phyloP scores from a whole-genome alignment of 2,329 filamentous ascomycete genomes.

The Onygenales sp. region DNA sequence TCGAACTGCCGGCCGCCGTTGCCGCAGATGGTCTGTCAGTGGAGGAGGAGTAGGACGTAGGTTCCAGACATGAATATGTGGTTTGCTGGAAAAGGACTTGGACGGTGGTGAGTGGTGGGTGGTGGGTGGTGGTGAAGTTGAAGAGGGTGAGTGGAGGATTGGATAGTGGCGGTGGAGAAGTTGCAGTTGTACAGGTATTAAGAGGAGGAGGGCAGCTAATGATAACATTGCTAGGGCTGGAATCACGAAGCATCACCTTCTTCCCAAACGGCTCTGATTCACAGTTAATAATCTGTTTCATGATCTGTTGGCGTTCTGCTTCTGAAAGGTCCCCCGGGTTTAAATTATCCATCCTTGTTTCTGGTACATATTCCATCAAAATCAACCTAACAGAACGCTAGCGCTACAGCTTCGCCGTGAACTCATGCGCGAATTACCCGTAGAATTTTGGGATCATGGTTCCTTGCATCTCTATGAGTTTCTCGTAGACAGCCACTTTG shows the following conservation, averaged over 20 bases:
- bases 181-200: too few relatives aligned
- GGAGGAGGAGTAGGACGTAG: not conserved
- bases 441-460: not conserved
- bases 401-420: not conserved
- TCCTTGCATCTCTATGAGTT: not conserved
- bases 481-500: not conserved
- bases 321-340: too few relatives aligned
- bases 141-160: too few relatives aligned
- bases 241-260: not conserved
- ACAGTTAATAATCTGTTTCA: not conserved
- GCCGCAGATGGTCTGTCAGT: not conserved
- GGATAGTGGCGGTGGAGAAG: too few relatives aligned
- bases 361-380: not conserved
- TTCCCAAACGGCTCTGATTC: not conserved
- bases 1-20: not conserved
- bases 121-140: too few relatives aligned
- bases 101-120: too few relatives aligned
- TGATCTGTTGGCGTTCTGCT: not conserved
- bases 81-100: not conserved
- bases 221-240: too few relatives aligned
- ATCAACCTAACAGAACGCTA: too few relatives aligned
- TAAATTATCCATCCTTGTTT: not conserved
- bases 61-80: not conserved
- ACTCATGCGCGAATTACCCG: not conserved
- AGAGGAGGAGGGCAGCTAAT: too few relatives aligned